Evolutionary conservation across 2,329 filamentous ascomycete genomes (phyloP), one percentile per base, ranked within the genome.

Genomic region (Tolypocladium tropicale): DNA sequence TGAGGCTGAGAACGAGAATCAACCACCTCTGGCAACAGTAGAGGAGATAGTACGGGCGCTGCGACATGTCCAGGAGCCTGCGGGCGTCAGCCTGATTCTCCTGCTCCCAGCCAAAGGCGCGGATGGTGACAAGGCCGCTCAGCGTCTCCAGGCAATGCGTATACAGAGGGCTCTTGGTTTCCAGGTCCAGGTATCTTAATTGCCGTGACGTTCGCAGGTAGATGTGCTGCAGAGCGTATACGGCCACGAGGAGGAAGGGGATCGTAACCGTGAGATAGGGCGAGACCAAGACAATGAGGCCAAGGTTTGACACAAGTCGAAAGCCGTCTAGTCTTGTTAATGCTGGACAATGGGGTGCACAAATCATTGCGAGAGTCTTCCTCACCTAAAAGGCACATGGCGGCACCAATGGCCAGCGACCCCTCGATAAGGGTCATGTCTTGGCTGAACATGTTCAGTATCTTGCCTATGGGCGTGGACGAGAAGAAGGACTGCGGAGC

Each of bases 181-280:
- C 81, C 4, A 84, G 70, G 52, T 83, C 81, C 37, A 84, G 63
- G 34, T 80, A 71, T 52, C 81, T 72, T 7, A 84, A 65, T 62
- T 83, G 81, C 0, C 80, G 72, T 0, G 79, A 82, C 0, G 80
- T 84, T 4, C 77, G 72, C 7, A 84, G 71, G 59, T 84, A 84
- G 52, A 80, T 71, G 49, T 74, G 77, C 58, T 82, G 80, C 2
- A 83, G 63, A 2, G 63, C 14, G 53, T 66, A 72, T 1, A 81
- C 61, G 1, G 74, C 58, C 1, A 61, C 64, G 6, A 73, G 57
- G 2, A 81, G 62, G 6, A 78, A 62, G 56, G 25, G 58, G 36
- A 43, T 43, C 21, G 39, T 43, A 23, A 43, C 23, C 10, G 39
- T 43, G 9, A 43, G 39, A 43, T 43, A 43, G 21, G 39, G 39